Percentiles rank a stretch among this genome's conserved stretches.
phyloP scores from a whole-genome alignment of 2,329 filamentous ascomycete genomes.

The Cladosporium sp. region DNA sequence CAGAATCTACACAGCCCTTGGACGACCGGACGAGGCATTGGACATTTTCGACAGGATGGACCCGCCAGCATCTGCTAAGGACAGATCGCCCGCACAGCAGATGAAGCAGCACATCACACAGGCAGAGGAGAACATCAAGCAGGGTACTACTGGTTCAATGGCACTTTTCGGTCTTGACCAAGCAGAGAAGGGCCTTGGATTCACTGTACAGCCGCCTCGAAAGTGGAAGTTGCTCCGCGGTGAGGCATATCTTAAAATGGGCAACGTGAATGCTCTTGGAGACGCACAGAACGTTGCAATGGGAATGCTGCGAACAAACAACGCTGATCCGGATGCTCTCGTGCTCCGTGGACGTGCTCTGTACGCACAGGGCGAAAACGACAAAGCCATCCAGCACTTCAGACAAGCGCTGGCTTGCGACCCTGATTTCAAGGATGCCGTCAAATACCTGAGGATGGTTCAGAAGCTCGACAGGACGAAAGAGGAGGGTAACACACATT shows the following conservation, averaged over 20 bases:
- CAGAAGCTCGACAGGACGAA: constrained; percentile 92
- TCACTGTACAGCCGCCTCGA: constrained; percentile 72
- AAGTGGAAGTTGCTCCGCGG: constrained; percentile 93
- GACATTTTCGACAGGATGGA: constrained; percentile 76
- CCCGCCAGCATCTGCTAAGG: constrained; percentile 76
- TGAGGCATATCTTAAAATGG: constrained; percentile 90
- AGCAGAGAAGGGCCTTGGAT: constrained; percentile 75
- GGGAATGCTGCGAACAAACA: constrained; percentile 77
- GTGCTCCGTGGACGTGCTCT: constrained; percentile 82
- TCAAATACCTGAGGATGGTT: constrained; percentile 83
- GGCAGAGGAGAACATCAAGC: constrained; percentile 70
- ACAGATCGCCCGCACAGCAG: constrained; percentile 73
- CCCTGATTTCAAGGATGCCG: constrained; percentile 82
- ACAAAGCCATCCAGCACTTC: constrained; percentile 90
- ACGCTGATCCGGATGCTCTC: constrained; percentile 86
- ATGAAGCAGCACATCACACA: constrained; percentile 80
- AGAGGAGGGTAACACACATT: constrained; percentile 84
- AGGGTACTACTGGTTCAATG: constrained; percentile 82
- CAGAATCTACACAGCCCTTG: constrained; percentile 82
- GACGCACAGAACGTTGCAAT: constrained; percentile 93
- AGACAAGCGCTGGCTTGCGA: constrained; percentile 84
- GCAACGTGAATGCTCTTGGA: constrained; percentile 78
- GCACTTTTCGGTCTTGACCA: constrained; percentile 86
- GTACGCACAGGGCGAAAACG: constrained; percentile 89
- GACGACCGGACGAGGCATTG: constrained; percentile 81